A percentile compares a stretch with the other conserved stretches of the same genome.
Evolutionary conservation across 106 monocot genomes (phyloP).

Genomic region (Hemerocallis citrina): DNA sequence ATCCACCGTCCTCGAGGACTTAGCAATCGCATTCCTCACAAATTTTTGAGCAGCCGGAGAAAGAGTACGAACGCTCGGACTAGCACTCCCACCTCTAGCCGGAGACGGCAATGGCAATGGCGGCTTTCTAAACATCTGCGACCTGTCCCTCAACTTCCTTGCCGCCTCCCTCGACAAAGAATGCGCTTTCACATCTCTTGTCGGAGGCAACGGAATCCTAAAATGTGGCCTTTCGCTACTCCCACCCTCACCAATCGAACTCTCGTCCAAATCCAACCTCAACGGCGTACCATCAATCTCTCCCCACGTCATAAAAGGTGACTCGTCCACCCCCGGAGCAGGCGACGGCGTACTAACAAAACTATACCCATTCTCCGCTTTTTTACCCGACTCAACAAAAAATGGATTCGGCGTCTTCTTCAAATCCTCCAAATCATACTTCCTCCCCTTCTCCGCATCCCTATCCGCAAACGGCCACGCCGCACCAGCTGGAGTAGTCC

Average conservation of each 20-base stretch:
- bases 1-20: conserved; percentile 65
- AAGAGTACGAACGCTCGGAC: conserved; percentile 62
- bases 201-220: conserved; percentile 65
- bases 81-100: conserved; percentile 64
- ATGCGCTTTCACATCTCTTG: conserved; percentile 87
- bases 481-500: conserved; percentile 70
- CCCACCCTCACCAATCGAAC: conserved; percentile 28
- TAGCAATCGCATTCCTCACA: conserved; percentile 87
- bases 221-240: conserved; percentile 64
- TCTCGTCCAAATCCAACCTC: conserved; percentile 73
- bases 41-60: conserved; percentile 96
- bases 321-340: conserved; percentile 79
- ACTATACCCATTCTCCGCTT: conserved; percentile 76
- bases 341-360: conserved; percentile 90
- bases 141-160: conserved; percentile 62
- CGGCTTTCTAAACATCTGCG: conserved; percentile 68
- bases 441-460: conserved; percentile 51
- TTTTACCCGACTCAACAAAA: conserved; percentile 65
- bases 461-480: conserved; percentile 69
- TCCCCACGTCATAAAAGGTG: conserved; percentile 98
- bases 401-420: conserved; percentile 80
- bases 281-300: conserved; percentile 94
- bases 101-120: conserved; percentile 90
- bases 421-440: conserved; percentile 91
- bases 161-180: conserved; percentile 87